Evolutionary conservation across 768 basidiomycete species (phyloP).

Genomic region (Mycena indigotica): DNA sequence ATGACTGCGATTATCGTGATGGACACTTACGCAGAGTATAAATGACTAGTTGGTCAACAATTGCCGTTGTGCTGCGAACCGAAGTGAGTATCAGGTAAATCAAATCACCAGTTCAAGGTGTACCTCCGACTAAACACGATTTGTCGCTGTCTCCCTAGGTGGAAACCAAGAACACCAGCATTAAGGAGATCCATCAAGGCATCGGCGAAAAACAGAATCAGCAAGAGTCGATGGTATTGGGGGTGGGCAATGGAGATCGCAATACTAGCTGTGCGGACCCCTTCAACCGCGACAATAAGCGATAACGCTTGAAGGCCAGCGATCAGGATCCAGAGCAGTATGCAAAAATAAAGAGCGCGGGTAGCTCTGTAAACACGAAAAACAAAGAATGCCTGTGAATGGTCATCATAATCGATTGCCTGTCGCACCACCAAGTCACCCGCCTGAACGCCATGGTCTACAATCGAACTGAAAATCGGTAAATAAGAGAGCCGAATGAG

Average conservation of each 20-base stretch:
- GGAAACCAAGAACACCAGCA: conserved; percentile 13
- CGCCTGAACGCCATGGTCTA: background rate
- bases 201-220: conserved; percentile 17
- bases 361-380: conserved; percentile 16
- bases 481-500: background rate
- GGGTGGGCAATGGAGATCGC: background rate
- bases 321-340: conserved; percentile 11
- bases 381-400: conserved; percentile 12
- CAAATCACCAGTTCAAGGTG: background rate
- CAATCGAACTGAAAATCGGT: background rate
- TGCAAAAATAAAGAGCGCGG: conserved; percentile 1
- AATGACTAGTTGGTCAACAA: conserved; percentile 13
- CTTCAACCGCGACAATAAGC: conserved; percentile 5
- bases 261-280: conserved; percentile 5
- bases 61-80: conserved; percentile 2
- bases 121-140: conserved; percentile 11
- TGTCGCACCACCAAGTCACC: background rate
- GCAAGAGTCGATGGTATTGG: conserved; percentile 7
- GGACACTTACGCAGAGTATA: conserved; percentile 20
- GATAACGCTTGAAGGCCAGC: conserved; percentile 11
- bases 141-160: conserved; percentile 12
- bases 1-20: no score
- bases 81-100: background rate
- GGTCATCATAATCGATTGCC: no score
- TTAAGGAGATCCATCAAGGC: conserved; percentile 15